These are phyloP conservation scores for Dactylellina leptospora DNA, from an alignment of 2,329 filamentous ascomycete genomes.

Conservation along the genomic window DNA sequence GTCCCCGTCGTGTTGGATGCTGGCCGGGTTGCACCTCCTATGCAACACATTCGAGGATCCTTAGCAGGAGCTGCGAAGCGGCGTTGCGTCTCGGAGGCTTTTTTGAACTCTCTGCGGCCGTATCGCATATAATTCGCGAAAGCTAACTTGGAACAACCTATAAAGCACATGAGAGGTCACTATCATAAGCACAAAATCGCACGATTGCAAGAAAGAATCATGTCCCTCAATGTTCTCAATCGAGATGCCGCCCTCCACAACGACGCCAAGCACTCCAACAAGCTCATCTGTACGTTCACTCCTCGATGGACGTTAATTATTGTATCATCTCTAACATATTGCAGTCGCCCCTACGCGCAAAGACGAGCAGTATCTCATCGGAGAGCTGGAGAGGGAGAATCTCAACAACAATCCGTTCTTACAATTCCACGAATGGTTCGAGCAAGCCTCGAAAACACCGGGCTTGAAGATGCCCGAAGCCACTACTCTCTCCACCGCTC, in stretches of 20 bases:
- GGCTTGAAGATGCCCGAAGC: conserved; percentile 81
- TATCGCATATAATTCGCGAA: conserved; percentile 2
- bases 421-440: conserved; percentile 93
- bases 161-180: conserved; percentile 49
- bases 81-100: conserved; percentile 6
- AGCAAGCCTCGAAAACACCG: conserved; percentile 69
- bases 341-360: conserved; percentile 66
- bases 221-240: conserved; percentile 45
- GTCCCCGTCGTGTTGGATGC: too few species aligned
- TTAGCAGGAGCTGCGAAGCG: background rate
- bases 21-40: conserved; percentile 10
- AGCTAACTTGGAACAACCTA: conserved; percentile 20
- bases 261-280: conserved; percentile 52
- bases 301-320: background rate
- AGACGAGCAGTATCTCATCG: conserved; percentile 78
- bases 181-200: conserved; percentile 46
- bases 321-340: conserved; percentile 26
- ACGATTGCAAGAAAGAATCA: conserved; percentile 44
- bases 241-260: conserved; percentile 41
- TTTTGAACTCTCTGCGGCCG: background rate
- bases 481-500: conserved; percentile 84
- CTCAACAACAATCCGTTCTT: conserved; percentile 73
- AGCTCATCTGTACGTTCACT: conserved; percentile 59
- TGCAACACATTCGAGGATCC: conserved; percentile 32
- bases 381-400: conserved; percentile 69